Evolutionary conservation across 139 green algal genomes (phyloP), one percentile per base, ranked within the genome.

Genomic region (Medakamo hakoo): DNA sequence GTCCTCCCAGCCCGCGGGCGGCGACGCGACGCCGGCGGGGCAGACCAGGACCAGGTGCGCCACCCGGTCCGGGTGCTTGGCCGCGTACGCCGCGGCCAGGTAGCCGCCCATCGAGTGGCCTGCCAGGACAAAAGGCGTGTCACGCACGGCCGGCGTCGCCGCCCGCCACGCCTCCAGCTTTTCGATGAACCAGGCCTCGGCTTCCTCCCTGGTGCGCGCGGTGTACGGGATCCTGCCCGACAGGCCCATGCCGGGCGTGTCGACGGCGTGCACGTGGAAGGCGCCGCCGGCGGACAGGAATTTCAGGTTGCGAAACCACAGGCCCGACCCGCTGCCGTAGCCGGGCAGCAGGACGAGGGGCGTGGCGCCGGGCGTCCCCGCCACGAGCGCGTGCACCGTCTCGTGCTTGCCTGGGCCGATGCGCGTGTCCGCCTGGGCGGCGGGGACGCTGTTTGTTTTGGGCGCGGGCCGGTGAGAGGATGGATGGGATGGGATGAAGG

Each of bases 31-130:
- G 20, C 87, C 88, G 16, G 86, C 88, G 24, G 88, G 87, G 48
- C 78, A 88, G 21, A 95, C 87, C 18, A 95, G 77, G 52, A 95
- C 69, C 21, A 95, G 79, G 69, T 95, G 86, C 62, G 83, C 4
- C 58, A 95, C 82, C 25, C 84, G 74, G 62, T 94, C 80, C 0
- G 88, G 88, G 70, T 95, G 73, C 4, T 64, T 52, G 58, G 92
- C 68, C 9, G 88, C 86, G 67, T 95, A 95, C 58, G 32, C 68
- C 32, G 86, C 81, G 4, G 84, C 73, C 30, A 94, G 69, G 71
- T 93, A 94, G 27, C 87, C 86, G 20, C 84, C 86, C 64, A 95
- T 63, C 63, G 57, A 78, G 79, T 95, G 88, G 1, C 85, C 88
- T 29, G 93, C 71, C 29, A 91, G 74, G 16, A 89, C 64, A 62